Percentiles rank a stretch among this genome's conserved stretches.
Evolutionary conservation across 2,329 filamentous ascomycete genomes (phyloP).

Genomic region (Dendrostoma leiphaemia): DNA sequence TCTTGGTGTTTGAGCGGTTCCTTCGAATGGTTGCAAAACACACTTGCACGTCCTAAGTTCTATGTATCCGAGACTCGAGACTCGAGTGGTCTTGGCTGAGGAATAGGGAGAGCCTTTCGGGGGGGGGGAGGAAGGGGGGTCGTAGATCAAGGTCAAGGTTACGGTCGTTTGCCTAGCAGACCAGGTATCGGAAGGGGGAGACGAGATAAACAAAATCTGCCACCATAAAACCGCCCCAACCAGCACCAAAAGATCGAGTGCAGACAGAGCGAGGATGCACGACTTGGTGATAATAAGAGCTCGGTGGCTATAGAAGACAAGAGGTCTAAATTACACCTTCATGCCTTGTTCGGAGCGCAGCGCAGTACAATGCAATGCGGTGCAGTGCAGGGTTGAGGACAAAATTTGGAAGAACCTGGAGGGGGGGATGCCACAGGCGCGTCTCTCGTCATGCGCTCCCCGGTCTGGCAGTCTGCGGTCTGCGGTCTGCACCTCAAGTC

Average conservation of each 20-base stretch:
- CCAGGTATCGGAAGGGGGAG: slow-evolving; percentile 1
- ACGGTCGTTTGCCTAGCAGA: too few relatives aligned
- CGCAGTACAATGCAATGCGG: too few relatives aligned
- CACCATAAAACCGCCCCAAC: slow-evolving; percentile 2
- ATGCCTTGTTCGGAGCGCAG: slow-evolving; percentile 7
- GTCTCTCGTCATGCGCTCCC: slow-evolving; percentile 7
- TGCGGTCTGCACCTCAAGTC: too few relatives aligned
- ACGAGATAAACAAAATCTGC: slow-evolving; percentile 17
- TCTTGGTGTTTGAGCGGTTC: neutral
- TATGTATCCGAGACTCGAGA: neutral
- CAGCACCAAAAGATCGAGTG: neutral
- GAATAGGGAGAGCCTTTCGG: neutral
- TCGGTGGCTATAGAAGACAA: neutral
- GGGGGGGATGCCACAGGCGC: neutral
- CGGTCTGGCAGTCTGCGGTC: neutral
- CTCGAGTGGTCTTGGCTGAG: neutral
- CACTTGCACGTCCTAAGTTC: slow-evolving; percentile 11
- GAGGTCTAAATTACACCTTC: slow-evolving; percentile 4
- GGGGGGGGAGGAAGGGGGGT: neutral
- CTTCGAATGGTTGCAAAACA: neutral
- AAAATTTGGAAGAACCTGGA: slow-evolving; percentile 11
- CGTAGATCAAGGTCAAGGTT: too few relatives aligned
- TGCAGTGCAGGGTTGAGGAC: neutral
- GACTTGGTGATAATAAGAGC: neutral
- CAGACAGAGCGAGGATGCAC: neutral